These are phyloP conservation scores for Pezicula radicicola DNA, from an alignment of 2,329 filamentous ascomycete genomes.

Conservation along the genomic window DNA sequence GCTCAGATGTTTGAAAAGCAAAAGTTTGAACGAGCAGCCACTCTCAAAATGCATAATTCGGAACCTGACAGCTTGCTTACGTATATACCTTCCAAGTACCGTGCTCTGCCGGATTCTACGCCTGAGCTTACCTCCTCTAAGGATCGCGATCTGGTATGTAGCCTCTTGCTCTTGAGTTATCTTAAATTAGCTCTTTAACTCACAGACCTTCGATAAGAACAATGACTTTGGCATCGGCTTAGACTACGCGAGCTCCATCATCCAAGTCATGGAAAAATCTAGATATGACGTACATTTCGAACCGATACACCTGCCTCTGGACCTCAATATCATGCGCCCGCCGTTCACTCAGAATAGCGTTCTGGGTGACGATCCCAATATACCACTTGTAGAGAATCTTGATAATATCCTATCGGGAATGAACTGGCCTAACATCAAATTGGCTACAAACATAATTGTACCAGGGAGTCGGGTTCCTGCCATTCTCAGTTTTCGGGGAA, in stretches of 20 bases:
- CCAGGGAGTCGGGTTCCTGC: slow-evolving; percentile 5
- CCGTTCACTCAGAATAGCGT: slow-evolving; percentile 8
- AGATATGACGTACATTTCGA: slow-evolving; percentile 14
- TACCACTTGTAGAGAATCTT: slow-evolving; percentile 3
- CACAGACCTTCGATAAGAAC: background rate
- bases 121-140: too few species aligned
- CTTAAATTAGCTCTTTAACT: too few species aligned
- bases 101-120: too few species aligned
- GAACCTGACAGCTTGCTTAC: too few species aligned
- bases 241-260: slow-evolving; percentile 17
- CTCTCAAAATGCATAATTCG: too few species aligned
- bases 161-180: too few species aligned
- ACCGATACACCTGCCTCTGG: slow-evolving; percentile 10
- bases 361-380: background rate
- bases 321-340: slow-evolving; percentile 8
- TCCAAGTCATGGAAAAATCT: slow-evolving; percentile 16
- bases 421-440: slow-evolving; percentile 5
- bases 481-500: slow-evolving; percentile 2
- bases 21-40: slow-evolving; percentile 39
- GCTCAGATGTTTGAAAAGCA: slow-evolving; percentile 50
- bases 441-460: slow-evolving; percentile 9
- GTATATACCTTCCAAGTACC: too few species aligned
- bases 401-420: slow-evolving; percentile 10
- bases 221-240: slow-evolving; percentile 20
- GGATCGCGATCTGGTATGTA: too few species aligned